Evolutionary conservation across 805 yeast genomes (phyloP).

Genomic region (Ogataea chonburiensis): DNA sequence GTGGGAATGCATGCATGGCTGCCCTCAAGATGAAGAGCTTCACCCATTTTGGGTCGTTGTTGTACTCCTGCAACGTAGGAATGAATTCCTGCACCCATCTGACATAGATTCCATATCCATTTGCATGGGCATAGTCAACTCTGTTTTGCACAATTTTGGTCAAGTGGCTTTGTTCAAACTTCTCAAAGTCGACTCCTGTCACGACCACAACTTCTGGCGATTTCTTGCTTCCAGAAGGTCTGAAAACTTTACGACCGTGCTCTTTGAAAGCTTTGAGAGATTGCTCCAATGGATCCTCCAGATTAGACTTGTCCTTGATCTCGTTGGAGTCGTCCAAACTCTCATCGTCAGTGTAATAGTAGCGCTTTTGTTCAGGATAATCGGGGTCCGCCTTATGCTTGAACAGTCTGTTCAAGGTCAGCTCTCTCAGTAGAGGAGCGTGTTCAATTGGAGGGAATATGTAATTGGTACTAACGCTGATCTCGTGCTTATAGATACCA

Average conservation of each 20-base stretch:
- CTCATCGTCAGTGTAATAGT: slow-evolving; percentile 45
- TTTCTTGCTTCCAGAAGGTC: slow-evolving; percentile 33
- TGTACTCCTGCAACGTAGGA: slow-evolving; percentile 52
- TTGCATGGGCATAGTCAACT: slow-evolving; percentile 80
- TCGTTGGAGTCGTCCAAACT: slow-evolving; percentile 38
- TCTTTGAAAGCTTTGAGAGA: slow-evolving; percentile 61
- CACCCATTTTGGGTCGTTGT: slow-evolving; percentile 57
- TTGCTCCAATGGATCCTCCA: slow-evolving; percentile 42
- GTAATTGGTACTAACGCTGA: slow-evolving; percentile 49
- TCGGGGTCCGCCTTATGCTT: slow-evolving; percentile 47
- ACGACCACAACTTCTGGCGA: slow-evolving; percentile 74
- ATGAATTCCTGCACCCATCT: slow-evolving; percentile 84
- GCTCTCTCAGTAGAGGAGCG: slow-evolving; percentile 56
- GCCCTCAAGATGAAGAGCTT: slow-evolving; percentile 66
- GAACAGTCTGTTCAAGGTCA: slow-evolving; percentile 53
- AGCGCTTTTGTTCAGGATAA: slow-evolving; percentile 31
- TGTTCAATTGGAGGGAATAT: slow-evolving; percentile 78
- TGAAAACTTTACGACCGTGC: slow-evolving; percentile 60
- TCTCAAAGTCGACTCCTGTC: slow-evolving; percentile 73
- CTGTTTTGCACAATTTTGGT: slow-evolving; percentile 79
- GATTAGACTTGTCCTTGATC: slow-evolving; percentile 46
- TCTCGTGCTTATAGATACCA: slow-evolving; percentile 45
- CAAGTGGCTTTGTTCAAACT: slow-evolving; percentile 56
- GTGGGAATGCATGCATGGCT: slow-evolving; percentile 92
- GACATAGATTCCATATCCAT: slow-evolving; percentile 78